A percentile compares a stretch with the other conserved stretches of the same genome.
These are phyloP conservation scores for Xanthoparmelia taractica DNA, from an alignment of 495 filamentous ascomycete genomes.

Conservation along the genomic window DNA sequence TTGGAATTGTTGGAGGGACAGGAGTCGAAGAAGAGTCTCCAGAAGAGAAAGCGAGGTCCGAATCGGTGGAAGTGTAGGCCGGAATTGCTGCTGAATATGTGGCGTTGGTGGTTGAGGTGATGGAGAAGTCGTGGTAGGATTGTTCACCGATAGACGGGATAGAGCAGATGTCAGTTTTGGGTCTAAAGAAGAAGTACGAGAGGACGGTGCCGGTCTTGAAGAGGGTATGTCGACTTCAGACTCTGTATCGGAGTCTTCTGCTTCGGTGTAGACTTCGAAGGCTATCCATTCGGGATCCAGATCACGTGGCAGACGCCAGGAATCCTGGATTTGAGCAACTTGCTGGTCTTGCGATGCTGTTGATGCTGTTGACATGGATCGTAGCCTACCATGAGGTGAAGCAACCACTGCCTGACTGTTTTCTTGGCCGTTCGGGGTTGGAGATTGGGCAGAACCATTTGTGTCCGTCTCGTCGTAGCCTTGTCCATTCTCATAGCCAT, in stretches of 20 bases:
- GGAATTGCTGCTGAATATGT: constrained; percentile 33
- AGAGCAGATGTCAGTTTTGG: constrained; percentile 39
- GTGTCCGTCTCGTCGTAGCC: constrained; percentile 17
- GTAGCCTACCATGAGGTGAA: not conserved
- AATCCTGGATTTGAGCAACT: constrained; percentile 24
- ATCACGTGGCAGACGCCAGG: constrained; percentile 65
- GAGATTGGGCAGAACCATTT: constrained; percentile 10
- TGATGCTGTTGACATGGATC: constrained; percentile 2
- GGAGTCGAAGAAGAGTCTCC: constrained; percentile 87
- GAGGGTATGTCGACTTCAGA: constrained; percentile 41
- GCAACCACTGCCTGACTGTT: constrained; percentile 8
- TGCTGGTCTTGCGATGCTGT: constrained; percentile 5
- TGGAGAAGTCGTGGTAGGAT: constrained; percentile 26
- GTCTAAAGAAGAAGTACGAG: constrained; percentile 31
- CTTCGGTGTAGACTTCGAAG: constrained; percentile 74
- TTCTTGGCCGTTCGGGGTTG: not conserved
- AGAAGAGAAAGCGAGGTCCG: constrained; percentile 85
- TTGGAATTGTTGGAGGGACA: constrained; percentile 91
- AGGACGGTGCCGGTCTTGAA: constrained; percentile 6
- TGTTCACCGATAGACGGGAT: constrained; percentile 25
- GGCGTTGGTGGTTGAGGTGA: constrained; percentile 38
- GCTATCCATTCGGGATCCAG: constrained; percentile 95
- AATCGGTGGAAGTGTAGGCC: constrained; percentile 39
- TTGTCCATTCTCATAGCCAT: constrained; percentile 33
- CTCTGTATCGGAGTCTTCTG: constrained; percentile 52